A percentile compares a stretch with the other conserved stretches of the same genome.
Evolutionary conservation across 2,329 filamentous ascomycete species (phyloP).

Genomic region (Fusarium globosum): DNA sequence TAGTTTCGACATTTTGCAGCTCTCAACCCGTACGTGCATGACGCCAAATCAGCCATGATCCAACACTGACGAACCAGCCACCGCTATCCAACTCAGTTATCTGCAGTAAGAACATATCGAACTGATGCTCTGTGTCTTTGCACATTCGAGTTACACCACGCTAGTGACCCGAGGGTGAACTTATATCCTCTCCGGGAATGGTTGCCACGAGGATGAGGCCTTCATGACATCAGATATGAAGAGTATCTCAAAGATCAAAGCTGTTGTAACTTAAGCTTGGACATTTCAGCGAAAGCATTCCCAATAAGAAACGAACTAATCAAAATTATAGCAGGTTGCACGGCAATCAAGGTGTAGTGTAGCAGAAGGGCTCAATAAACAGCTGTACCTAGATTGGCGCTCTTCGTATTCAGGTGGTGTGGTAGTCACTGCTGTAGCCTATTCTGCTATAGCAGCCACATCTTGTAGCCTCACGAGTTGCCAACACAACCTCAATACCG

Average conservation of each 20-base stretch:
- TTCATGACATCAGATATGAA: slow-evolving; percentile 34
- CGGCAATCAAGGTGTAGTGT: neutral
- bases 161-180: slow-evolving; percentile 16
- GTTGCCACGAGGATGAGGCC: slow-evolving; percentile 28
- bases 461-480: slow-evolving; percentile 3
- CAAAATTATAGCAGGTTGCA: neutral
- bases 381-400: slow-evolving; percentile 24
- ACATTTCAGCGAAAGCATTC: neutral
- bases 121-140: slow-evolving; percentile 2
- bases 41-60: slow-evolving; percentile 29
- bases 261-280: neutral
- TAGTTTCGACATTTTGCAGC: slow-evolving; percentile 10
- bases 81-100: neutral
- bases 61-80: slow-evolving; percentile 25
- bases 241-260: neutral
- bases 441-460: slow-evolving; percentile 24
- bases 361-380: neutral
- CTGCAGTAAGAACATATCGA: neutral
- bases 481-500: neutral
- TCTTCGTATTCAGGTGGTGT: slow-evolving; percentile 35
- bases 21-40: slow-evolving; percentile 16
- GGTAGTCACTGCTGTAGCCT: slow-evolving; percentile 24
- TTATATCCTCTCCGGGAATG: slow-evolving; percentile 7
- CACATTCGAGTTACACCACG: slow-evolving; percentile 7
- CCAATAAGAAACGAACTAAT: slow-evolving; percentile 28